phyloP scores from a whole-genome alignment of 305 asterid species.

The Solanum hybrid region DNA sequence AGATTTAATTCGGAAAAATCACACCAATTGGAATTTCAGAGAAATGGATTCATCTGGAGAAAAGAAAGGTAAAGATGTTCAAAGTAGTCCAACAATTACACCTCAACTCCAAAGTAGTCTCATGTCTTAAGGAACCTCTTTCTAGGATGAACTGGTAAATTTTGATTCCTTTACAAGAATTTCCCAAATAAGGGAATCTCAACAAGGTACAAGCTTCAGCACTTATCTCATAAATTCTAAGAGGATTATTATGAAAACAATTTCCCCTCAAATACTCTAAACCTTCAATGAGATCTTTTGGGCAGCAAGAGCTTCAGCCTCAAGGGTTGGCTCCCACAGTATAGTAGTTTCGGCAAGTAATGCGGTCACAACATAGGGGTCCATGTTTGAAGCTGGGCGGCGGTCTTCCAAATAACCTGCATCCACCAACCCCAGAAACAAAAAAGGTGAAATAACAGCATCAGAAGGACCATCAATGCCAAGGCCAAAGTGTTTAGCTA shows the following conservation, averaged over 20 bases:
- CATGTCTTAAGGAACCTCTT: not conserved
- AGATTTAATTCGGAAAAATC: not conserved
- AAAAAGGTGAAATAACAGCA: not conserved
- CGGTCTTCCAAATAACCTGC: conserved; percentile 95
- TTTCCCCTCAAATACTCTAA: conserved; percentile 16
- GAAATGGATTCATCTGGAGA: not conserved
- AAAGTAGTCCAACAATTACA: conserved; percentile 6
- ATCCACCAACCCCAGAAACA: not conserved
- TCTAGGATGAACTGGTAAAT: not conserved
- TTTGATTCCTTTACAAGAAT: conserved; percentile 1
- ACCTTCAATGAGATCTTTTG: conserved; percentile 67
- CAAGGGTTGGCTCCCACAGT: conserved; percentile 86
- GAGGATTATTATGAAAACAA: not conserved
- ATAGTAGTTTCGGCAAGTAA: conserved; percentile 88
- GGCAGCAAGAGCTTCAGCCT: conserved; percentile 84
- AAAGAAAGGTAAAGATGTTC: not conserved
- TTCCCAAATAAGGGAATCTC: not conserved
- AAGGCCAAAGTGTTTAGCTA: not conserved
- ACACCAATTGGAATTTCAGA: not conserved
- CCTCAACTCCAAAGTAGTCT: conserved; percentile 1
- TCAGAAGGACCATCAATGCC: not conserved
- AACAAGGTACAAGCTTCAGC: conserved; percentile 1
- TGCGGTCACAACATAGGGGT: conserved; percentile 81
- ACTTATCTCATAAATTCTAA: conserved; percentile 2
- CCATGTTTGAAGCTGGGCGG: conserved; percentile 99